Percentiles rank a stretch among this genome's conserved stretches.
Conservation (phyloP, 2,329 filamentous ascomycete genomes). For the Exophiala sp. region DNA sequence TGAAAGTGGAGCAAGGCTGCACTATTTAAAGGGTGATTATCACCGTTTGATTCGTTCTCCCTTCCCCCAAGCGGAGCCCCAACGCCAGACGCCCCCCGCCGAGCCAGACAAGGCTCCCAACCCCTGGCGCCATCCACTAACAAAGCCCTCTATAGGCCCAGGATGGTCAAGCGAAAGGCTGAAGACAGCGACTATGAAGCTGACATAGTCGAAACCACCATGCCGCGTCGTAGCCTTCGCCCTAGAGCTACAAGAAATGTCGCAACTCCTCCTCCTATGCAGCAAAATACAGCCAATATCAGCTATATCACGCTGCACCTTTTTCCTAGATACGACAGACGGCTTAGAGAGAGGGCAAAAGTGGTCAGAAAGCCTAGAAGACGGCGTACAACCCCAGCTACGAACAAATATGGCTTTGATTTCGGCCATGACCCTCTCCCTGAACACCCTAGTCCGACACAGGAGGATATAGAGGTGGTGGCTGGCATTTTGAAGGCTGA, state of each 20-base stretch:
- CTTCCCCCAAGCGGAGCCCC: not conserved
- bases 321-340: not conserved
- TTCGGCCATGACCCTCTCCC: slow-evolving; percentile 15
- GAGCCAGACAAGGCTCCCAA: not conserved
- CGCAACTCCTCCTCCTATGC: not conserved
- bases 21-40: not conserved
- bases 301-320: not conserved
- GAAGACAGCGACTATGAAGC: not conserved
- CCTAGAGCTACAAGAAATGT: not conserved
- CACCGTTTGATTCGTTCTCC: no score
- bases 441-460: not conserved
- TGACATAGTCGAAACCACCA: not conserved
- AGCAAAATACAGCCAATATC: not conserved
- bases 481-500: slow-evolving; percentile 12
- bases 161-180: not conserved
- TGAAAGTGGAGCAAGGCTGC: not conserved
- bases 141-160: not conserved
- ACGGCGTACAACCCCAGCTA: slow-evolving; percentile 3
- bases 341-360: not conserved
- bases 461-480: slow-evolving; percentile 4
- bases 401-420: slow-evolving; percentile 12
- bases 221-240: not conserved
- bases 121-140: not conserved
- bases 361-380: not conserved
- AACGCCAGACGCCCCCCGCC: not conserved